Evolutionary conservation across 805 yeast genomes (phyloP), one percentile per base, ranked within the genome.

Genomic region (Kluyveromyces nonfermentans): DNA sequence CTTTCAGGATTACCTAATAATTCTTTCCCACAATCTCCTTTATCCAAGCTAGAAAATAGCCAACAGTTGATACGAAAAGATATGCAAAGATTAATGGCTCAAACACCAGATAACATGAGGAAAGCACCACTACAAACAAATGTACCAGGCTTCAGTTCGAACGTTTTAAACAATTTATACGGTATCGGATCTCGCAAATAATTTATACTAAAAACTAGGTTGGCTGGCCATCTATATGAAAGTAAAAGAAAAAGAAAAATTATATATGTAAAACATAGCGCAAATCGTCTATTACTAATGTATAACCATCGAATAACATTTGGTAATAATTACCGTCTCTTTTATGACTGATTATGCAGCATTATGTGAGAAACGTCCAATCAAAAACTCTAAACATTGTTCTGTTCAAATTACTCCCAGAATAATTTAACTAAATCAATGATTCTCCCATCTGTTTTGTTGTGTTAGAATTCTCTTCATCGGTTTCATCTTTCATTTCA

Each of bases 401-500:
- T 40, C 22, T 40, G 35, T 33, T 33, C 28, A 40, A 19, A 18
- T 28, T 25, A 30, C 30, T 42, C 33, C 19, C 41, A 10, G 41
- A 38, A 38, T 38, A 38, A 38, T 35, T 25, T 31, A 22, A 35
- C 48, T 46, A 59, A 40, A 59, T 56, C 42, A 57, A 49, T 36
- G 64, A 55, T 44, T 53, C 56, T 36, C 45, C 52, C 35, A 46
- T 45, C 39, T 49, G 43, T 37, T 54, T 52, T 37, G 46, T 48
- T 16, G 46, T 42, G 12, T 46, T 59, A 47, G 60, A 62, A 12
- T 52, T 53, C 54, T 68, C 65, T 30, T 54, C 65, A 43, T 65
- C 71, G 9, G 55, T 65, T 10, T 63, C 69, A 18, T 69, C 74
- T 40, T 70, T 80, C 40, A 67, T 80, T 33, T 73, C 78, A 39